Percentiles rank a stretch among this genome's conserved stretches.
phyloP scores from a whole-genome alignment of 495 filamentous ascomycete species.

The Staphylotrichum tortipilum region DNA sequence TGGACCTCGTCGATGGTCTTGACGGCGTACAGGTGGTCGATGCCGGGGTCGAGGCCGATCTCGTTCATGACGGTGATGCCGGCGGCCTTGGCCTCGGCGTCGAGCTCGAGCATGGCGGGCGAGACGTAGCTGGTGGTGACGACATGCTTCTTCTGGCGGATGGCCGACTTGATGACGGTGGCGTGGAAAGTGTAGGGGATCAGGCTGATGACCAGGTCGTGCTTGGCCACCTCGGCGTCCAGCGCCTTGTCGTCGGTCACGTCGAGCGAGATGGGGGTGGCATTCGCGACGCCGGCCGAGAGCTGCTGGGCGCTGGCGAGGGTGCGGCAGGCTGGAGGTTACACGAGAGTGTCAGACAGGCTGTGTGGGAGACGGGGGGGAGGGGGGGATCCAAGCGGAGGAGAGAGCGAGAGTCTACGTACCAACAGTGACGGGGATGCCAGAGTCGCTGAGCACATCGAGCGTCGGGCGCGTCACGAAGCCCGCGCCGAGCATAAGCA shows the following conservation, averaged over 20 bases:
- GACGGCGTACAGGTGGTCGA: constrained; percentile 81
- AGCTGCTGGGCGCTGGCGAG: constrained; percentile 69
- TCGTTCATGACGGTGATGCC: constrained; percentile 98
- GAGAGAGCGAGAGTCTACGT: constrained; percentile 33
- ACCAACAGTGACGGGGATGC: constrained; percentile 77
- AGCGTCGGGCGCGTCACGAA: constrained; percentile 78
- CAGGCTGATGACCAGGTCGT: constrained; percentile 70
- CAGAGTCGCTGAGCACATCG: constrained; percentile 64
- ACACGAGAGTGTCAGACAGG: background rate
- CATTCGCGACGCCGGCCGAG: constrained; percentile 58
- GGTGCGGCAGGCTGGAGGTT: constrained; percentile 68
- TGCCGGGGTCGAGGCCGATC: constrained; percentile 62
- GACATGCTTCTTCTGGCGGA: constrained; percentile 86
- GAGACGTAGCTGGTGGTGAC: constrained; percentile 95
- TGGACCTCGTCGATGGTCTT: constrained; percentile 83
- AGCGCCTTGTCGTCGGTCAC: constrained; percentile 65
- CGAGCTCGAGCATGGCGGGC: constrained; percentile 84
- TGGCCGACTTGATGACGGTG: constrained; percentile 86
- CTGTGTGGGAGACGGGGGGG: too few species aligned
- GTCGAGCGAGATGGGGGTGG: constrained; percentile 71
- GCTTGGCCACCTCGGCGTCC: constrained; percentile 66
- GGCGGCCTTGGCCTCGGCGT: constrained; percentile 73
- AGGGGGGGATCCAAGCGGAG: too few species aligned
- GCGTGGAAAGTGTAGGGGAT: constrained; percentile 94
- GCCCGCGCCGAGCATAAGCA: constrained; percentile 67